Base-by-base conservation (phyloP, 108 stramenopile genomes). In the Asterionellopsis glacialis region DNA sequence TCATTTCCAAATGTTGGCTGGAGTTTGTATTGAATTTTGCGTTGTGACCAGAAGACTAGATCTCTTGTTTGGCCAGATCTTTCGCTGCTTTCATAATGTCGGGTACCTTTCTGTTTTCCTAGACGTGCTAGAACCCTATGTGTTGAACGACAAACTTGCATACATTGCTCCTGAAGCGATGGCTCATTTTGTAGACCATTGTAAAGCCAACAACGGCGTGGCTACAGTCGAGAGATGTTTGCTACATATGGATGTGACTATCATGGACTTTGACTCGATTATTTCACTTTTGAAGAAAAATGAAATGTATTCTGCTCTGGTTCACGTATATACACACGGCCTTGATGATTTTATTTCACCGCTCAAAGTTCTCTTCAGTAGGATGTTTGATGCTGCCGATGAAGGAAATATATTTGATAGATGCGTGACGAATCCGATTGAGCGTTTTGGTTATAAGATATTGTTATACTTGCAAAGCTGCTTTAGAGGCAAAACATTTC, bases 1-100 rank as follows among this genome's bases (percentile, higher is more conserved):
- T 45, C 95, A 96, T 69, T 96, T 88, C 68, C 85, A 93, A 64
- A 94, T 96, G 92, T 67, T 96, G 42, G 92, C 91, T 11, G 88
- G 88, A 24, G 95, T 96, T 45, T 90, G 90, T 61, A 65, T 91
- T 28, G 95, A 96, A 62, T 96, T 80, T 66, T 94, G 93, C 63
- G 77, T 90, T 13, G 83, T 76, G 10, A 90, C 87, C 2, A 77
- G 84, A 63, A 63, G 90, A 41, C 72, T 91, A n/a, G 95, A 96
- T 74, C 61, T 94, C 52, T 65, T 96, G 23, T 93, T 87, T 65
- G 91, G 89, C 21, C 80, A 82, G 45, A 79, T 96, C 47, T 93
- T 91, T 64, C 69, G 70, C 15, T 64, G 85, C 59, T 96, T 96
- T 57, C 79, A 83, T 24, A 54, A 75, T 45, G 87, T 70, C 45